Base-by-base conservation (phyloP, 495 filamentous ascomycete species). In the Penicillium crystallinum region DNA sequence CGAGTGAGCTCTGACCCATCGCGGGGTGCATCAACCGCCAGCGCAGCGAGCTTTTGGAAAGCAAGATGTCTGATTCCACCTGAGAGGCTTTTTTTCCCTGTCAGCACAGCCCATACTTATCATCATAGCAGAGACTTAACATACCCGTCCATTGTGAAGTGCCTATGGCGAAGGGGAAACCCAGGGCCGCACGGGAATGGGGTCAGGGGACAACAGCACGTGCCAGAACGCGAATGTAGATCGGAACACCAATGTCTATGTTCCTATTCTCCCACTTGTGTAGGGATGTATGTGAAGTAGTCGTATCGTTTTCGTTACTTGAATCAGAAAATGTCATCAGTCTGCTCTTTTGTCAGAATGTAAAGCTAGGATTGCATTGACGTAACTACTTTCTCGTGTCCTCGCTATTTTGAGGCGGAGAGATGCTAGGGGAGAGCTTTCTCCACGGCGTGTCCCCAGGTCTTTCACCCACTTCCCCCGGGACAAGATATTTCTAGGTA, bases 1-100 rank as follows among this genome's bases (percentile, higher is more conserved):
- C 80, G 76, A 22, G 77, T 74, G 44, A 91, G 76, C 53, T 87
- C 84, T n/a, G 80, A 81, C 51, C 71, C 76, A 57, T 81, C 75
- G 59, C 73, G 64, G 17, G 78, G 72, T 22, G 79, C 66, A 36
- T 84, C 38, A 76, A 84, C 55, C 80, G 81, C 71, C 44, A 77
- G 56, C 10, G 74, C 74, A 51, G 86, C 87, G 50, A 91, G 83
- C 66, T 86, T 88, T 68, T 85, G 76, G 56, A 91, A 73, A 31
- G 88, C 87, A 40, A 76, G 75, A 49, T 75, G 75, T 67, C 85
- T 80, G 47, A 86, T 78, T 49, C 78, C 64, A 52, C 56, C 57
- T 31, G 65, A 66, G 23, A 70, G 61, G 23, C 74, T 77, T 37
- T 14, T 52, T 21, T 38, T 22, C 14, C 38, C 11, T 7, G 33